These are phyloP conservation scores for Phaeophleospora eucalypticola DNA, from an alignment of 2,329 filamentous ascomycete species.

Conservation along the genomic window DNA sequence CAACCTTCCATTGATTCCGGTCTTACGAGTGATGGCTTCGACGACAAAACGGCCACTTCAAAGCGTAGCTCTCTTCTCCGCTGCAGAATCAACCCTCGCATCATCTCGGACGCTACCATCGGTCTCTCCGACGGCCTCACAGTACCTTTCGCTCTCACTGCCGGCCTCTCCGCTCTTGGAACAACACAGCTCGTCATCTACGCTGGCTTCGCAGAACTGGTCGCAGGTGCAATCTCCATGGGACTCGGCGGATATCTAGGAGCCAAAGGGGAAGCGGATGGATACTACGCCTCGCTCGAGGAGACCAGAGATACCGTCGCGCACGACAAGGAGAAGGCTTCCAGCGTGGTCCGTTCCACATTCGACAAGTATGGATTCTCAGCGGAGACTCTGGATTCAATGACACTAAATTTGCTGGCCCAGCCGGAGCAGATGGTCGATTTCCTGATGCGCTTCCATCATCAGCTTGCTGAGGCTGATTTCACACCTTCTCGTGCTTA, in stretches of 20 bases:
- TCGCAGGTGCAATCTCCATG: conserved; percentile 42
- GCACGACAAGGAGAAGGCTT: conserved; percentile 36
- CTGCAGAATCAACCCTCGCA: conserved; percentile 33
- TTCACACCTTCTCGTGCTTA: conserved; percentile 40
- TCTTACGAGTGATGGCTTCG: conserved; percentile 1
- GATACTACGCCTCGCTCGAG: conserved; percentile 43
- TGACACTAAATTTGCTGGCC: conserved; percentile 16
- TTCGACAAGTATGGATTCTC: conserved; percentile 42
- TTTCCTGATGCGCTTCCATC: conserved; percentile 48
- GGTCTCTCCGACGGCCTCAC: conserved; percentile 42
- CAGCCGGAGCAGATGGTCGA: conserved; percentile 37
- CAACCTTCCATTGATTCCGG: conserved; percentile 3
- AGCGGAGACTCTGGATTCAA: conserved; percentile 22
- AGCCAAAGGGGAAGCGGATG: conserved; percentile 49
- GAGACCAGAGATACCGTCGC: conserved; percentile 42
- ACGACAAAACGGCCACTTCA: conserved; percentile 7
- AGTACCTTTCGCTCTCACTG: conserved; percentile 42
- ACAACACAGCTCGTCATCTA: conserved; percentile 39
- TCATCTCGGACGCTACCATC: conserved; percentile 44
- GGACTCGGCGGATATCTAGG: conserved; percentile 43
- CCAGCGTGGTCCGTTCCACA: conserved; percentile 38
- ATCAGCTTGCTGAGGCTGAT: conserved; percentile 43
- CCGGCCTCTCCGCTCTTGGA: conserved; percentile 39
- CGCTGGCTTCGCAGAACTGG: conserved; percentile 39
- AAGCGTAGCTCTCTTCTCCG: background rate